phyloP scores from a whole-genome alignment of 352 stramenopile species.

The Pythium phragmiticola region DNA sequence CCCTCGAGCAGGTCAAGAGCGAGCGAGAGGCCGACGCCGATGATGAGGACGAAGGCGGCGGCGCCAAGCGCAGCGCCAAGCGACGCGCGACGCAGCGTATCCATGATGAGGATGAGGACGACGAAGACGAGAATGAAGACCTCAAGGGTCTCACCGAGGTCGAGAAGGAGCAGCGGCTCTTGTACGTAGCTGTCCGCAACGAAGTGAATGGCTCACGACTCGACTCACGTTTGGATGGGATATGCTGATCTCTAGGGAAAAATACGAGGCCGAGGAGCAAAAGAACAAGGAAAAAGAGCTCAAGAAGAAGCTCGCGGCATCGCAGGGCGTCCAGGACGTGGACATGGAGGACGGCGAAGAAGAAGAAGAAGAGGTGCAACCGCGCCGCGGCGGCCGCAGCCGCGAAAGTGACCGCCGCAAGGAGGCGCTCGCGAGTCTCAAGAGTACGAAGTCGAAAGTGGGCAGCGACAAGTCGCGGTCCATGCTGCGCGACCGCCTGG shows the following conservation, averaged over 20 bases:
- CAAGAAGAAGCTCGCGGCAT: conserved; percentile 73
- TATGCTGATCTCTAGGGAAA: conserved; percentile 40
- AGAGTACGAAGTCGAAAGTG: conserved; percentile 68
- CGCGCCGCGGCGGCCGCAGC: conserved; percentile 52
- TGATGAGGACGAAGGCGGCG: conserved; percentile 41
- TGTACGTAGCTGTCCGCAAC: conserved; percentile 35
- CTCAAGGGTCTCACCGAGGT: conserved; percentile 80
- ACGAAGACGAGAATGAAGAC: conserved; percentile 57
- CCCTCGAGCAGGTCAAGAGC: conserved; percentile 35
- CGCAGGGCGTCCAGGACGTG: conserved; percentile 43
- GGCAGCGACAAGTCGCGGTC: conserved; percentile 57
- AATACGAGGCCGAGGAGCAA: conserved; percentile 82
- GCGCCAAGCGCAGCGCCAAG: conserved; percentile 25
- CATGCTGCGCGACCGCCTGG: conserved; percentile 79
- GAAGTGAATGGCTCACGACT: neutral
- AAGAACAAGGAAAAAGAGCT: conserved; percentile 81
- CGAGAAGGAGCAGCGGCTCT: conserved; percentile 83
- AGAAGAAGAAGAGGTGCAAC: conserved; percentile 45
- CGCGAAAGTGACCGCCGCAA: conserved; percentile 75
- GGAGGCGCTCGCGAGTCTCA: conserved; percentile 75
- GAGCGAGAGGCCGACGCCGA: conserved; percentile 60
- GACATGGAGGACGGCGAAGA: conserved; percentile 41
- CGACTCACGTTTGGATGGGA: neutral
- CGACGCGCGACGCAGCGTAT: conserved; percentile 35
- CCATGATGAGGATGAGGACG: conserved; percentile 45